These are phyloP conservation scores for Speleostelium caveatum DNA, from an alignment of 78 protist species.

Conservation along the genomic window DNA sequence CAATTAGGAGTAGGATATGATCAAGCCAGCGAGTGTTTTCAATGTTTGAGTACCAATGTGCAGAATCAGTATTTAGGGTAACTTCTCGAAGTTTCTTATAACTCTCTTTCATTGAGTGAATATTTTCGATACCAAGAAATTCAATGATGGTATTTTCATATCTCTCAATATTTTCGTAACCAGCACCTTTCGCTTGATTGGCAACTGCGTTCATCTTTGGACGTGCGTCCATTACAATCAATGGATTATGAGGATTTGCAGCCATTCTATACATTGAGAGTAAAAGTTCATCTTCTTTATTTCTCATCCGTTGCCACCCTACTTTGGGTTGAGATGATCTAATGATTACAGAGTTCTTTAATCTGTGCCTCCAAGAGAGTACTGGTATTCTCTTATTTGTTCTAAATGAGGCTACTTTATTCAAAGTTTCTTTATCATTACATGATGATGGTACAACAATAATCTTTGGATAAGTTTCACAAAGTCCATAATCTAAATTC, in stretches of 20 bases:
- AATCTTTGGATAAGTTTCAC: constrained; percentile 86
- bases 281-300: constrained; percentile 54
- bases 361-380: constrained; percentile 82
- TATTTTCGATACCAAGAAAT: constrained; percentile 91
- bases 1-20: constrained; percentile 30
- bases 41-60: constrained; percentile 8
- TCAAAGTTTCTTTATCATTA: constrained; percentile 30
- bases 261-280: constrained; percentile 30
- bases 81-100: constrained; percentile 45
- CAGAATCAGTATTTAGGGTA: background rate
- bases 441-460: constrained; percentile 82
- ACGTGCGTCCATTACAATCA: constrained; percentile 88
- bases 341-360: constrained; percentile 31
- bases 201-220: constrained; percentile 90
- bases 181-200: constrained; percentile 87
- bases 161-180: constrained; percentile 80
- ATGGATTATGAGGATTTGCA: background rate
- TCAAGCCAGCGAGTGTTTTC: constrained; percentile 70
- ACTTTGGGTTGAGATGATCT: constrained; percentile 87
- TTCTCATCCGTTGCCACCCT: constrained; percentile 58
- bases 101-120: constrained; percentile 90
- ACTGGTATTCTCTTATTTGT: constrained; percentile 83
- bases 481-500: constrained; percentile 79
- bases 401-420: constrained; percentile 79
- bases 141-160: constrained; percentile 63